Conservation (phyloP, 768 basidiomycete species). For the Atractiella rhizophila region DNA sequence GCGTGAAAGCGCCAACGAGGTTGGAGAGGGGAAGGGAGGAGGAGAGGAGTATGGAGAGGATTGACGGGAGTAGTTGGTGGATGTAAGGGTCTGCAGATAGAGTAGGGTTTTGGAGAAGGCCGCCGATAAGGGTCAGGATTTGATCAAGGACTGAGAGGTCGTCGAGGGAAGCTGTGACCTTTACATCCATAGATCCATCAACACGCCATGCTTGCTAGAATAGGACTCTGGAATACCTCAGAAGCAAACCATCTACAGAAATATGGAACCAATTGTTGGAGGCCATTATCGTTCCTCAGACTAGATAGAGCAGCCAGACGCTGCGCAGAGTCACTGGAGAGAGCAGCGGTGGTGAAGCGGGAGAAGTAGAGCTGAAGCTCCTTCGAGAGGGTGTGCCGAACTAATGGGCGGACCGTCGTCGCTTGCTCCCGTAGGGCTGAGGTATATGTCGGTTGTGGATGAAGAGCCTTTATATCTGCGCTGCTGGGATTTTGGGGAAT, state of each 20-base stretch:
- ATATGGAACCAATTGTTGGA: conserved; percentile 77
- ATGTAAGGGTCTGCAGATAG: conserved; percentile 94
- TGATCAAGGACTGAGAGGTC: conserved; percentile 54
- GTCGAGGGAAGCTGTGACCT: conserved; percentile 28
- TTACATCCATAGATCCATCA: conserved; percentile 12
- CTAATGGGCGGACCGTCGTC: conserved; percentile 29
- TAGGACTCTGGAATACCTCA: conserved; percentile 24
- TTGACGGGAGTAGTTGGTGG: conserved; percentile 80
- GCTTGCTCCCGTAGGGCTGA: conserved; percentile 1
- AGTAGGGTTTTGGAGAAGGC: conserved; percentile 59
- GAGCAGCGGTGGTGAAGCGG: conserved; percentile 59
- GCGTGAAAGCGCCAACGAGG: conserved; percentile 22
- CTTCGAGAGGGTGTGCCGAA: conserved; percentile 73
- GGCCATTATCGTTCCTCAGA: conserved; percentile 61
- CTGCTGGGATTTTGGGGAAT: conserved; percentile 62
- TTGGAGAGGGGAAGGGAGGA: conserved; percentile 45
- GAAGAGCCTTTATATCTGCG: not conserved
- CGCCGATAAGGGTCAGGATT: conserved; percentile 56
- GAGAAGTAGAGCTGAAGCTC: conserved; percentile 89
- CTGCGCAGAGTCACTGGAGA: conserved; percentile 2
- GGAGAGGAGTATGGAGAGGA: conserved; percentile 73
- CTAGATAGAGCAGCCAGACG: conserved; percentile 74
- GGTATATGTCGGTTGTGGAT: not conserved
- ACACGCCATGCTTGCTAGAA: not conserved
- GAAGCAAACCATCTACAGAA: conserved; percentile 82